Base-by-base conservation (phyloP, 169 alveolate genomes). In the Plasmodium reichenowi region DNA sequence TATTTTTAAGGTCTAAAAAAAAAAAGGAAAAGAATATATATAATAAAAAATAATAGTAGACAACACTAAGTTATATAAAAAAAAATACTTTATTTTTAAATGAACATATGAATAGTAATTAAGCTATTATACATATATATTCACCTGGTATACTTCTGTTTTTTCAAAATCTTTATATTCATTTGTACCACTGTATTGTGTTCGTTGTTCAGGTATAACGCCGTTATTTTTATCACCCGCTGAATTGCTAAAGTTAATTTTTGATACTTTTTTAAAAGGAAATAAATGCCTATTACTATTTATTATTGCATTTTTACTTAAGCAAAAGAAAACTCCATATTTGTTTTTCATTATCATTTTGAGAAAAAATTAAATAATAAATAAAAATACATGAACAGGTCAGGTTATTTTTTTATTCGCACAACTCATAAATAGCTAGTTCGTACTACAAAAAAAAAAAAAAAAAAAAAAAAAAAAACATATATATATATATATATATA, bases 121-220 rank as follows among this genome's bases (percentile, higher is more conserved):
- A 38, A 8, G 8, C 6, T 38, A 38, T 38, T 5, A 38, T 38
- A 38, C 47, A 38, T 38, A 38, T 29, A 20, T 67, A 62, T 52
- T 83, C 68, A 83, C 91, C 91, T 67, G 83, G 50, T 83, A 83
- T 26, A 83, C 64, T 9, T 83, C 91, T 52, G 91, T 52, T 48
- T 83, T 83, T 68, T 83, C 91, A 83, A 83, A 83, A 52, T 67
- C 85, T 26, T 50, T 83, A 83, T 45, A 83, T 17, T 68, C 85
- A 26, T 68, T 48, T 17, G 10, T 38, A 52, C 17, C 43, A 26
- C 59, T 67, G 13, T 15, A 7, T 10, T 38, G 47, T 38, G 26
- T 58, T 43, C 24, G 32, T 8, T 63, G 15, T 47, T 67, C 80
- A 3, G 48, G 47, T n/a, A 17, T 62, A 38, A 38, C 47, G 20